Percentiles rank a stretch among this genome's conserved stretches.
phyloP scores from a whole-genome alignment of 176 grass and related monocot species.

The Ampelocalamus luodianensis region DNA sequence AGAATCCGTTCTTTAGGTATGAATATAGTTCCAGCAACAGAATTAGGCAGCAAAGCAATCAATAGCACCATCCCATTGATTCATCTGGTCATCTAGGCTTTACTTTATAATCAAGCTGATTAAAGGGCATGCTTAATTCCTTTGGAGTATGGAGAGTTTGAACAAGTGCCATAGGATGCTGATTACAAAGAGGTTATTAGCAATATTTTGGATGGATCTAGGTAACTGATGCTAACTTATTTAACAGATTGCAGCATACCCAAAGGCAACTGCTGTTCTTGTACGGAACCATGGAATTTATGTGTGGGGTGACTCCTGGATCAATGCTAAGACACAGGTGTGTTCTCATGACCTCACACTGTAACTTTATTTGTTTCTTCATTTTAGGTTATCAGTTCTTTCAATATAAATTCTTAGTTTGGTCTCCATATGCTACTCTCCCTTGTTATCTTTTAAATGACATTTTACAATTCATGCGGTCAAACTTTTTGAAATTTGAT shows the following conservation, averaged over 20 bases:
- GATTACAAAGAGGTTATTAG: conserved; percentile 7
- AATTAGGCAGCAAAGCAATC: conserved; percentile 7
- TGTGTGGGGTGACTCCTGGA: conserved; percentile 98
- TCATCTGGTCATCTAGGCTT: conserved; percentile 9
- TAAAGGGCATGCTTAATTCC: background rate
- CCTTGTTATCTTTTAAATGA: background rate
- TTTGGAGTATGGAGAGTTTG: conserved; percentile 23
- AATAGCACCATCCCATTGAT: background rate
- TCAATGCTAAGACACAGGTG: conserved; percentile 93
- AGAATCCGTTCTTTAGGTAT: background rate
- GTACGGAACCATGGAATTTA: conserved; percentile 97
- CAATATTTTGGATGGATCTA: conserved; percentile 16
- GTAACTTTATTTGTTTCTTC: conserved; percentile 23
- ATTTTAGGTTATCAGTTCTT: conserved; percentile 12
- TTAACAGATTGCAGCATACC: conserved; percentile 86
- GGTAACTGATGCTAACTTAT: conserved; percentile 16
- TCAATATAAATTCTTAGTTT: background rate
- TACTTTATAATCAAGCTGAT: conserved; percentile 9
- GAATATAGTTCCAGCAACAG: background rate
- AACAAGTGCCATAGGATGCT: background rate
- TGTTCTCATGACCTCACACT: conserved; percentile 7
- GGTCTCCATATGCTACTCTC: conserved; percentile 10
- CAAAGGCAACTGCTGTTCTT: conserved; percentile 93
- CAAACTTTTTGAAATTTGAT: conserved; percentile 16
- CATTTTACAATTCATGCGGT: background rate